Evolutionary conservation across 371 early-diverging fungal genomes (phyloP).

Genomic region (Mortierella sp.): DNA sequence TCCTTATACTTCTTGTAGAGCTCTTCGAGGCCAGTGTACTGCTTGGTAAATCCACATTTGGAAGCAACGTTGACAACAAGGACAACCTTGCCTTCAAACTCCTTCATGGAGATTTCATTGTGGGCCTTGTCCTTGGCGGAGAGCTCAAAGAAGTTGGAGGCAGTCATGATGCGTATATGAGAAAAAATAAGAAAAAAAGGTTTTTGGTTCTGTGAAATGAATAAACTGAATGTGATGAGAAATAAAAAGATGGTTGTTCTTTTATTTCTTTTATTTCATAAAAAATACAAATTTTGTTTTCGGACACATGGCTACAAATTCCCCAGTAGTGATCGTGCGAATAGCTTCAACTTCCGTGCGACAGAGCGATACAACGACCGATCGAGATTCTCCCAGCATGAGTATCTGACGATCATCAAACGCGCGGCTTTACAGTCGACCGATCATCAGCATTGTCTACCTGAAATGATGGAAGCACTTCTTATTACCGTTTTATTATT

Average conservation of each 20-base stretch:
- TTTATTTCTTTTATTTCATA: slow-evolving; percentile 4
- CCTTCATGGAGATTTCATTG: slow-evolving; percentile 61
- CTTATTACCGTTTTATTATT: not conserved
- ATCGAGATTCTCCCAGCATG: no score
- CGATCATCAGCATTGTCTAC: slow-evolving; percentile 5
- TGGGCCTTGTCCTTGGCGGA: slow-evolving; percentile 62
- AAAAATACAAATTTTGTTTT: not conserved
- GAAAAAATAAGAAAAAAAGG: not conserved
- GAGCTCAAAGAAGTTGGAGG: slow-evolving; percentile 65
- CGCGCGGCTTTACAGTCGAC: not conserved
- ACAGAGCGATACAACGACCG: not conserved
- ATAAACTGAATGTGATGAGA: not conserved
- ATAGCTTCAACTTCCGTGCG: slow-evolving; percentile 1
- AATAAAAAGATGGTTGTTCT: not conserved
- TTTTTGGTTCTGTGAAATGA: not conserved
- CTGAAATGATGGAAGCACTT: not conserved
- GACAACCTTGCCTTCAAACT: slow-evolving; percentile 79
- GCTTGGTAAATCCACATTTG: slow-evolving; percentile 94
- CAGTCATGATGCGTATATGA: slow-evolving; percentile 22
- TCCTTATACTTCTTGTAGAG: slow-evolving; percentile 87
- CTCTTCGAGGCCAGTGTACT: slow-evolving; percentile 86
- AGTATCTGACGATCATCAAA: not conserved
- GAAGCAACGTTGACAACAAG: slow-evolving; percentile 96
- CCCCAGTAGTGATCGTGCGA: slow-evolving; percentile 14
- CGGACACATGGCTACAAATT: not conserved